Percentiles rank a stretch among this genome's conserved stretches.
Conservation (phyloP, 176 grass and related monocot genomes). For the Oryza punctata region DNA sequence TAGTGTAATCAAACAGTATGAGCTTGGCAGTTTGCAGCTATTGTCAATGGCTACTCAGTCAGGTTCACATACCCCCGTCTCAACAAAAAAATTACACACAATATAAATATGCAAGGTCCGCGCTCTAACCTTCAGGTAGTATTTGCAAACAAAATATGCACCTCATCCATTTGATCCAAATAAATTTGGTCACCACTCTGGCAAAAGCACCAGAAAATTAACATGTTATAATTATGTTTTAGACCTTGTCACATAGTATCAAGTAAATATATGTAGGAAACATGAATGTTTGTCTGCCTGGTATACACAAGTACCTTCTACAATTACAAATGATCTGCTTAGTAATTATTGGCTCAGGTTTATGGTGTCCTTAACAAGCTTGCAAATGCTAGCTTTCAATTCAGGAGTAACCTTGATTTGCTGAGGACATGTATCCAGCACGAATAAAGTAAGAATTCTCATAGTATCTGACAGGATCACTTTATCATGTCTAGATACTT, state of each 20-base stretch:
- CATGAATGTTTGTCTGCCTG: neutral
- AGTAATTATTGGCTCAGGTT: constrained; percentile 57
- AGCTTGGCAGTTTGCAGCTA: neutral
- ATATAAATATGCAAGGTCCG: neutral
- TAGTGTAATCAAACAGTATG: constrained; percentile 6
- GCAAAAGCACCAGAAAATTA: neutral
- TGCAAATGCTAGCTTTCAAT: constrained; percentile 59
- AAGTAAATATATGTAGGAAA: neutral
- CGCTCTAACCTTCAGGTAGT: constrained; percentile 7
- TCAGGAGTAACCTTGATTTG: constrained; percentile 43
- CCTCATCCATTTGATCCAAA: constrained; percentile 5
- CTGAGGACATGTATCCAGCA: constrained; percentile 49
- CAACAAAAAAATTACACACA: neutral
- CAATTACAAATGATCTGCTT: neutral
- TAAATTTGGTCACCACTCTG: neutral
- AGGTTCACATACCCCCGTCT: neutral
- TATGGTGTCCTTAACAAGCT: constrained; percentile 74
- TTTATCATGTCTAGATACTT: constrained; percentile 60
- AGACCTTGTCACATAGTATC: constrained; percentile 4
- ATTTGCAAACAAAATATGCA: constrained; percentile 18
- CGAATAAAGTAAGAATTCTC: constrained; percentile 66
- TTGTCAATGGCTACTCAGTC: neutral
- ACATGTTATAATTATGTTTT: neutral
- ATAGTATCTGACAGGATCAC: constrained; percentile 64
- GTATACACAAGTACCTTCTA: constrained; percentile 25